Evolutionary conservation across 495 filamentous ascomycete species (phyloP).

Genomic region (Aspergillus funiculosus): DNA sequence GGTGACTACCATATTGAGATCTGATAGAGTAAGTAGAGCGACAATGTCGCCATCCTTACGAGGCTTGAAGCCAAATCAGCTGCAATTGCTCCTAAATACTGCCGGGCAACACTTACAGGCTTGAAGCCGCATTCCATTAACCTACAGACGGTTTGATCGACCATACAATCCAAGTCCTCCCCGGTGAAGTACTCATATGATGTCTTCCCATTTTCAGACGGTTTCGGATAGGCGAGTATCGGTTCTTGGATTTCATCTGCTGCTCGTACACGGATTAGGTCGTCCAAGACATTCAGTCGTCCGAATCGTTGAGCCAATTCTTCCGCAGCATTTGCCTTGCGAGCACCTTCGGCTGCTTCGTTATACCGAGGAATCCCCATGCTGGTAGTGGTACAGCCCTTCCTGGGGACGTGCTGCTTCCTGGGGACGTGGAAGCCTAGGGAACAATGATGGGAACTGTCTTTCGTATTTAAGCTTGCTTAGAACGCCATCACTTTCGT

Average conservation of each 20-base stretch:
- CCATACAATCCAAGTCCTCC: slow-evolving; percentile 47
- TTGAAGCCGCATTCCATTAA: slow-evolving; percentile 38
- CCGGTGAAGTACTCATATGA: slow-evolving; percentile 51
- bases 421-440: too few relatives aligned
- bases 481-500: background rate
- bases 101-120: slow-evolving; percentile 21
- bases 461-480: background rate
- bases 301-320: slow-evolving; percentile 31
- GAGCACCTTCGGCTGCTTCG: slow-evolving; percentile 10
- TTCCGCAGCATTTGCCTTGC: slow-evolving; percentile 14
- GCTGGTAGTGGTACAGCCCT: slow-evolving; percentile 35
- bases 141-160: slow-evolving; percentile 40
- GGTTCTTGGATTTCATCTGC: slow-evolving; percentile 45
- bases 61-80: slow-evolving; percentile 14
- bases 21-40: slow-evolving; percentile 49
- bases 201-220: slow-evolving; percentile 25
- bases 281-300: slow-evolving; percentile 38
- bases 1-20: slow-evolving; percentile 51
- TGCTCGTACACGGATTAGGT: slow-evolving; percentile 45
- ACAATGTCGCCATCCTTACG: slow-evolving; percentile 35
- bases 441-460: background rate
- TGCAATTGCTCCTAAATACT: background rate
- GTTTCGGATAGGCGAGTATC: slow-evolving; percentile 47
- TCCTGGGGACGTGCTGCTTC: background rate
- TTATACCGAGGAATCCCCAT: slow-evolving; percentile 42